Conservation (phyloP, 352 stramenopile species). For the Phytopythium aichiense region DNA sequence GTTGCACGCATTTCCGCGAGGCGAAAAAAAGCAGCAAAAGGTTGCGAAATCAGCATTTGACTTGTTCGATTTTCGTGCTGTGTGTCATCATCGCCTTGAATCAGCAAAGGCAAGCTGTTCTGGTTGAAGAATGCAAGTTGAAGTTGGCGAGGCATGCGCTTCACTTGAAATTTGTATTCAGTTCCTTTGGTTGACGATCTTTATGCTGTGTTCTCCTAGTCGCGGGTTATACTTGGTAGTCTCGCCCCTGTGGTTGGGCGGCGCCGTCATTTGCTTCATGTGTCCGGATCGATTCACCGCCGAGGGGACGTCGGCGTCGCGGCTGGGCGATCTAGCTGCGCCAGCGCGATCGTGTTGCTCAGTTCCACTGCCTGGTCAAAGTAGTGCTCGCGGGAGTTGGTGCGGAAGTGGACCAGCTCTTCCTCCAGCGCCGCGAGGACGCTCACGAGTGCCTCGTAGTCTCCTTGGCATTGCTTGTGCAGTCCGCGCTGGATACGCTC, state of each 20-base stretch:
- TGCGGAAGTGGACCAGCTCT: conserved; percentile 75
- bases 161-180: neutral
- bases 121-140: conserved; percentile 2
- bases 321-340: conserved; percentile 36
- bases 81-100: neutral
- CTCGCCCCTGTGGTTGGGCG: neutral
- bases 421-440: conserved; percentile 72
- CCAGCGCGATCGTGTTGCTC: conserved; percentile 42
- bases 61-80: neutral
- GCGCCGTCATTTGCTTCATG: neutral
- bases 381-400: conserved; percentile 62
- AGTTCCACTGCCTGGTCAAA: conserved; percentile 51
- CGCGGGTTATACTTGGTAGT: neutral
- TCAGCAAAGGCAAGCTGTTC: neutral
- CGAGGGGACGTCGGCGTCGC: neutral
- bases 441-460: conserved; percentile 63
- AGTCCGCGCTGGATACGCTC: conserved; percentile 65
- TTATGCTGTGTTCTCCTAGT: neutral
- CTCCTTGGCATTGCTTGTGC: conserved; percentile 40
- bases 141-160: neutral
- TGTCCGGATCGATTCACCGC: neutral
- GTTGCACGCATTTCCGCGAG: neutral
- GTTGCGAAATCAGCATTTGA: neutral
- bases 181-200: neutral
- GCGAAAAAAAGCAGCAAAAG: neutral